Base-by-base conservation (phyloP, 2,329 filamentous ascomycete species). In the Parafenestella ontariensis region DNA sequence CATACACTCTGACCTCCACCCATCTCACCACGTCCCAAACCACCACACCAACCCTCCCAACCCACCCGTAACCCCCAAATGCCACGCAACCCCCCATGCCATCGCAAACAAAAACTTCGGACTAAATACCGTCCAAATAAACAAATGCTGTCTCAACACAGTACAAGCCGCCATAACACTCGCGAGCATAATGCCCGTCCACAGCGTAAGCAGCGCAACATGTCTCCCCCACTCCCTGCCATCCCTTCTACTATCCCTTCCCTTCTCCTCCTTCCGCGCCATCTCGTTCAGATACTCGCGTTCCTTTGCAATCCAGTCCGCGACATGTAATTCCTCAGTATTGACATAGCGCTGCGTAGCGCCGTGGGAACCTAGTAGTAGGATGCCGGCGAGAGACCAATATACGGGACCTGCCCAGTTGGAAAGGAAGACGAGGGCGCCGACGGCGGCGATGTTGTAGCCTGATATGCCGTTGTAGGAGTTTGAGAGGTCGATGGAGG, bases 121-220 rank as follows among this genome's bases (percentile, higher is more conserved):
- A 61, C 91, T 96, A 76, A 99, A 99, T 10, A 99, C 95, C 0
- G 94, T 98, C 95, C 95, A 99, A 58, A 99, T 93, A 73, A 99
- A 99, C 53, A 99, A 76, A 81, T 99, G 95, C 26, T 91, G 92
- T 62, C 94, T 82, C 70, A 99, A 76, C 7, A 85, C 82, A 43
- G 90, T 92, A 75, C 95, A 99, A 15, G 94, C 92, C 13, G 84
- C 86, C 94, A 98, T 98, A 21, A 97, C 89, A 42, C 87, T 89
- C 2, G 86, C 76, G 48, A 91, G 76, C 59, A 86, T 87, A 1
- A 81, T 79, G 1, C 89, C 83, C 10, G 85, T 79, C 72, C 95
- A 96, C 10, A 89, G 74, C 1, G 92, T 96, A 66, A 90, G 75
- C 36, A 90, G 66, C 0, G 83, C 79, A 0, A 89, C 70, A 70